Evolutionary conservation across 2,329 filamentous ascomycete species (phyloP), one percentile per base, ranked within the genome.

Genomic region (Nigrospora oryzae): DNA sequence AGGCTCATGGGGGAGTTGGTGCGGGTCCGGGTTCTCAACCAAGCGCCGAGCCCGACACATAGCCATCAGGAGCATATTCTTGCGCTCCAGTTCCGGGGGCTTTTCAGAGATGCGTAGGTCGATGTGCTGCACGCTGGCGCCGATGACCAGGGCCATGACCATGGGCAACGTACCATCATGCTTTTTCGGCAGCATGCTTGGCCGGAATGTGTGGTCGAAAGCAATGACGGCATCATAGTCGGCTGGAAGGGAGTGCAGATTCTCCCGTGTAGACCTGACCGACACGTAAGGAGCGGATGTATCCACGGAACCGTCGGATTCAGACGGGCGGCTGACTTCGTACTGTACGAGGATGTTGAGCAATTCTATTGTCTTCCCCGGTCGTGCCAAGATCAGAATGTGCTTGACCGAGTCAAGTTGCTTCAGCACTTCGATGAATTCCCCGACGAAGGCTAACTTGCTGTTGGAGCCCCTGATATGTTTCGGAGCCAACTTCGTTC

Each of bases 381-480:
- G 69, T 16, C 72, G 72, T 10, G 69, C 74, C 11, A 83, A 54
- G 19, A 84, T 69, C 13, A 81, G 59, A 8, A 83, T 58, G 33
- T 69, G 73, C 34, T 66, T 69, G 11, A 71, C 63, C 12, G 58
- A 58, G 14, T 51, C 51, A 11, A 63, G 57, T 14, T 63, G 58
- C n/a, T 57, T 54, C 11, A 81, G 55, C 10, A 59, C 54, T 16
- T 71, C 62, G 30, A 82, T 56, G 4, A 84, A 62, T 49, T 81
- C 76, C 38, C 68, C 72, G 6, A 82, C 53, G 51, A 84, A 83
- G 31, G 69, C 71, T 51, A 76, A 79, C 51, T 84, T 84, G 44
- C 75, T 64, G 57, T 79, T 83, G 11, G 75, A 72, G 43, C 72
- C 72, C 45, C 72, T 68, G 2, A 72, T 69, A 50, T 79, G 75